Evolutionary conservation across 805 yeast species (phyloP).

Genomic region (Torulaspora gathmanii): DNA sequence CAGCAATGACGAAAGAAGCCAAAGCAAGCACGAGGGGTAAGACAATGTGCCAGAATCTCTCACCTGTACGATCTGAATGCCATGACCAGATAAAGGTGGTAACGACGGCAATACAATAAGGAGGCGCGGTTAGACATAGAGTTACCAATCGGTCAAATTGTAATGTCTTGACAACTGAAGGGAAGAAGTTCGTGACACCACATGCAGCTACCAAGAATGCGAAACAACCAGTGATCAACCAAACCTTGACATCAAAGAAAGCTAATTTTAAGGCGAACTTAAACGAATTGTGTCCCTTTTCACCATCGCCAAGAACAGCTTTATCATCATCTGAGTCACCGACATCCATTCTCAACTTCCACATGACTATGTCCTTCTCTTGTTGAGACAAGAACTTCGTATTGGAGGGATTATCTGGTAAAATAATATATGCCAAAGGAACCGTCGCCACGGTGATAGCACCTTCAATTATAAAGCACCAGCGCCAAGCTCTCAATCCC

Average conservation of each 20-base stretch:
- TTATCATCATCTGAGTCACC: constrained; percentile 30
- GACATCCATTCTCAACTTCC: constrained; percentile 29
- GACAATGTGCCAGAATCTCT: constrained; percentile 48
- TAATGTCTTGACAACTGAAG: constrained; percentile 54
- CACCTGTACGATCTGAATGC: constrained; percentile 54
- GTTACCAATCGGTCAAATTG: constrained; percentile 48
- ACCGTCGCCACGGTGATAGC: constrained; percentile 45
- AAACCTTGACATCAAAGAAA: constrained; percentile 41
- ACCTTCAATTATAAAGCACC: constrained; percentile 56
- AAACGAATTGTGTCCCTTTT: constrained; percentile 27
- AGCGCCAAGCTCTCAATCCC: constrained; percentile 49
- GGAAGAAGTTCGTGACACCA: constrained; percentile 59
- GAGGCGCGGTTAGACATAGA: constrained; percentile 55
- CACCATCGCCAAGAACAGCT: constrained; percentile 9
- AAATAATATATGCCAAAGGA: constrained; percentile 42
- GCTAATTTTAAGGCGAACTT: constrained; percentile 38
- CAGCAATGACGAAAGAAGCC: constrained; percentile 40
- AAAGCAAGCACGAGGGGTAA: constrained; percentile 42
- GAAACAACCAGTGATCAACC: constrained; percentile 44
- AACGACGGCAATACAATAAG: constrained; percentile 49
- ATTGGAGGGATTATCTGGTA: constrained; percentile 52
- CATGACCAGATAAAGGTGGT: constrained; percentile 50
- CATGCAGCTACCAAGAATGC: constrained; percentile 50
- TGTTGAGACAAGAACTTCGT: constrained; percentile 44
- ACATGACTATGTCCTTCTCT: constrained; percentile 39